These are phyloP conservation scores for Rhododendron ferrugineum DNA, from an alignment of 148 eudicot species.

Conservation along the genomic window DNA sequence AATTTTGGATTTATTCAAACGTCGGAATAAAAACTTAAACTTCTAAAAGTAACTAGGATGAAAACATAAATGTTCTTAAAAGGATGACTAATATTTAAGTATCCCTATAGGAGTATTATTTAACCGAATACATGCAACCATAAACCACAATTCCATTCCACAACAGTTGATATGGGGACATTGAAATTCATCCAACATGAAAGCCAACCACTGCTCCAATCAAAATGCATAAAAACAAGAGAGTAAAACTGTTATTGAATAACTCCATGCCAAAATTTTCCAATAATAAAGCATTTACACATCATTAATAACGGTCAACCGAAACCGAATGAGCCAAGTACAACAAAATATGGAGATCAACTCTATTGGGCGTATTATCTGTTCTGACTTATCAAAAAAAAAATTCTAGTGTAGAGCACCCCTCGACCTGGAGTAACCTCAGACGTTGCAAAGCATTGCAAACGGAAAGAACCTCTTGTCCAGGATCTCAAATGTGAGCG, in stretches of 20 bases:
- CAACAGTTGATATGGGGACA: background rate
- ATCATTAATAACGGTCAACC: constrained; percentile 1
- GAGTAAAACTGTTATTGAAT: background rate
- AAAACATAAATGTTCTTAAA: too few species aligned
- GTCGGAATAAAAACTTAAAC: too few species aligned
- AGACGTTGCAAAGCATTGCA: background rate
- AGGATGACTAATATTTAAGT: too few species aligned
- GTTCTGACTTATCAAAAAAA: background rate
- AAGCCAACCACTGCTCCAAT: background rate
- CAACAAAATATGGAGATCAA: constrained; percentile 24
- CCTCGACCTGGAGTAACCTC: background rate
- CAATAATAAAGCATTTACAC: constrained; percentile 22
- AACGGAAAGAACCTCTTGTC: constrained; percentile 10
- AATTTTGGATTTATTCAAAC: too few species aligned
- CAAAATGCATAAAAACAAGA: background rate
- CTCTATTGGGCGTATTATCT: constrained; percentile 6
- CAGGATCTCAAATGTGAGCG: constrained; percentile 13
- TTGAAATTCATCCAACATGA: background rate
- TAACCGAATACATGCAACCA: background rate
- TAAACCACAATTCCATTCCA: background rate
- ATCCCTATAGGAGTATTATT: too few species aligned
- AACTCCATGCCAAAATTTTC: constrained; percentile 29
- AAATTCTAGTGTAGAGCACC: background rate
- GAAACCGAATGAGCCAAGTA: constrained; percentile 13
- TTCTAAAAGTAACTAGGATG: too few species aligned